Evolutionary conservation across 2,329 filamentous ascomycete species (phyloP), one percentile per base, ranked within the genome.

Genomic region (Aspergillus viridinutans): DNA sequence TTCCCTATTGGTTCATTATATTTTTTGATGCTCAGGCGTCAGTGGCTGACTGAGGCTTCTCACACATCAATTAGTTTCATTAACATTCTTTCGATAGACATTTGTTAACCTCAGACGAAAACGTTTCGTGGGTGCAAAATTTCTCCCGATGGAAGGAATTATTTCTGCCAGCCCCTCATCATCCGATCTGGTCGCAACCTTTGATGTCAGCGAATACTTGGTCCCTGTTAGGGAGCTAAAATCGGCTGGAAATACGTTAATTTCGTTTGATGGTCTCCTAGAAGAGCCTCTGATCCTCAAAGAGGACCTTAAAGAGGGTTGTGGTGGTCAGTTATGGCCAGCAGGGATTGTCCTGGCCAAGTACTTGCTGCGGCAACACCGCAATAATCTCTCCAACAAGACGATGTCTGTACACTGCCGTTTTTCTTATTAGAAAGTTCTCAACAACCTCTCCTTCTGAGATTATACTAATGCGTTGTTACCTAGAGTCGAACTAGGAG

Each of bases 301-400:
- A 67, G 92, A 97, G 73, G 92, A 97, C 74, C 82, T 96, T 50
- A 85, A 84, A 56, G 85, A 90, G 61, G 94, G 94, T 59, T 97
- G 94, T 73, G 94, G 94, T 50, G 94, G 94, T 2, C 90, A 95
- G 75, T 82, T 95, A 10, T 97, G 94, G 94, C 93, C 92, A 3
- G 93, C 93, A 0, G 94, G 94, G 10, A 89, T 96, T 85, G 84
- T 94, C 17, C 80, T 99, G 53, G 84, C 89, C 21, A 90, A 88
- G 74, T 95, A 97, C 71, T 83, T 97, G 82, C 80, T 97, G 58
- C 84, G 87, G 53, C 87, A 87, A 69, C 89, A 90, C 65, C 79
- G 78, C 60, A 76, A 83, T n/a, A 78, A 84, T 63, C 73, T 96
- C 61, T 75, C 74, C 56, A 78, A 83, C 57, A 87, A 89, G 62